Base-by-base conservation (phyloP, 2,329 filamentous ascomycete genomes). In the Cladophialophora psammophila region DNA sequence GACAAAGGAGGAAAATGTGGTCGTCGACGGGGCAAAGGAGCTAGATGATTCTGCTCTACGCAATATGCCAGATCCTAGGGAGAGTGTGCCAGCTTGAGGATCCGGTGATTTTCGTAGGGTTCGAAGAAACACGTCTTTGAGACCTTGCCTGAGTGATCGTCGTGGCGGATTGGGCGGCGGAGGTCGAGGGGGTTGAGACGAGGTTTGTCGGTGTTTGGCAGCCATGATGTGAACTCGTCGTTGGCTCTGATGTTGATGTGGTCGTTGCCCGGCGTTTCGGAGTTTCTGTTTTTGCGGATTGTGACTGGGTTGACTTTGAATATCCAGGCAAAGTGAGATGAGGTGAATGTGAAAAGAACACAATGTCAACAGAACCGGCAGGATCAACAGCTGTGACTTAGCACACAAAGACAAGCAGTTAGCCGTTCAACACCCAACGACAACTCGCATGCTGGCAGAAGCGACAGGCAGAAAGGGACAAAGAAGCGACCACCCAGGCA, bases 111-210 rank as follows among this genome's bases (percentile, higher is more conserved):
- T 68, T 34, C 62, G 56, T 56, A 63, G 34, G 34, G 63, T 66
- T 35, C 67, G 64, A 45, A 64, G 59, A 58, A 73, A 71, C 55
- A 72, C 60, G 36, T 73, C 71, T 59, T 69, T 72, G 55, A 73
- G 71, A 48, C 62, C 68, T 57, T 72, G 71, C 55, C 63, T 71
- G 8, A 72, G 64, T 38, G 71, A 69, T 55, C 62, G 69, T 59
- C 70, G 69, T 52, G 56, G 65, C 20, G 58, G 58, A 48, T 40
- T 32, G 15, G 65, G 34, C 15, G 32, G 36, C 6, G 50, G 36
- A 35, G 35, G 60, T 15, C 31, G 31, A n/a, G 35, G 35, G 10
- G 32, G 61, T 10, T 50, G 53, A 26, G 60, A 59, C 10, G 10
- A 15, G n/a, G 38, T 7, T 38, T 57, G 68, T 45, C 55, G 63